Base-by-base conservation (phyloP, 2,329 filamentous ascomycete species). In the Botrytis deweyae region DNA sequence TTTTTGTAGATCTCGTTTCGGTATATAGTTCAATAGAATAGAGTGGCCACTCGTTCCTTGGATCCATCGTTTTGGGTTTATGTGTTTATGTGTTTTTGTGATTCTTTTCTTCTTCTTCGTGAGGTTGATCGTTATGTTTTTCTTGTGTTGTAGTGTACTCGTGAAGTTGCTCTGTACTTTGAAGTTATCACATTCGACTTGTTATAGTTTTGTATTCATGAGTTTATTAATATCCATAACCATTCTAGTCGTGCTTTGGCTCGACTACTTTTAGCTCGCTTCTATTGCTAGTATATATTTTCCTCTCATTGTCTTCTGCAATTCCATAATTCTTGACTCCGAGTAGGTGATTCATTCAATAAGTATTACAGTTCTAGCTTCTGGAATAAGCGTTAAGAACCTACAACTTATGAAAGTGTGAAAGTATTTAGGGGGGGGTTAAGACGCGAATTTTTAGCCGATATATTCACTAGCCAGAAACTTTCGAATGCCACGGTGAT, bases 41-140 rank as follows among this genome's bases (percentile, higher is more conserved):
- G 52, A 58, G 52, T 58, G 52, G 52, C 52, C 52, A 58, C 52
- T 58, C 52, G 14, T 58, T 55, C 12, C n/a, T 58, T 29, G n/a
- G 9, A 18, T 29, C 3, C 14, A 33, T 58, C 12, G 14, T 29
- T 29, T 29, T 14, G 52, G 14, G 0, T 29, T 18, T 29, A 4
- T 29, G 16, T 29, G 6, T 29, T 29, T 55, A 4, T 29, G 16
- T 29, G 6, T 29, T 29, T 55, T 55, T 29, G n/a, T 29, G 52
- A 29, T 18, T 0, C 7, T 8, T 55, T 29, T 29, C n/a, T 29
- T 9, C 52, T 9, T 55, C 52, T 9, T 55, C 5, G 3, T 9
- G 3, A 0, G 14, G 3, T 29, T 29, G n/a, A 58, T 58, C 0
- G 6, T 18, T 1, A 1, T 58, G n/a, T 0, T 16, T 29, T 8